Evolutionary conservation across 1,284 basidiomycete genomes (phyloP).

Genomic region (Ganoderma sinense): DNA sequence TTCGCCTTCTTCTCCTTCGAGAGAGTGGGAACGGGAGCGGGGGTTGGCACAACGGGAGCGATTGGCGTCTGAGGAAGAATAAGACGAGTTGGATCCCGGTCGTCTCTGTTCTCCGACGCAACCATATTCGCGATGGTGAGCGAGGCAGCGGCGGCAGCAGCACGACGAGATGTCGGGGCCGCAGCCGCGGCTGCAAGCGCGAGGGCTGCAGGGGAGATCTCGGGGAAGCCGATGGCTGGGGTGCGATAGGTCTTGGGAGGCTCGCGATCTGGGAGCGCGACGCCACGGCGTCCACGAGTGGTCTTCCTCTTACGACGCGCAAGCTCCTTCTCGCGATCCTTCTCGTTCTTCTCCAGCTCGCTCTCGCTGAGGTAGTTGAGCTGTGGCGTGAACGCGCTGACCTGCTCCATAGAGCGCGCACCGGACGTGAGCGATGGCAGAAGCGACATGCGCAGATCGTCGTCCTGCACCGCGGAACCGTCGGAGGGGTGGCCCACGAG

Average conservation of each 20-base stretch:
- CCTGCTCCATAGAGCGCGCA: constrained; percentile 78
- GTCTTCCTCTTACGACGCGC: constrained; percentile 87
- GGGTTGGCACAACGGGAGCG: constrained; percentile 43
- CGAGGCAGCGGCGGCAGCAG: constrained; percentile 86
- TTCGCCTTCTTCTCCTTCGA: constrained; percentile 74
- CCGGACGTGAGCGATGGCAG: constrained; percentile 80
- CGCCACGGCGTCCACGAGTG: constrained; percentile 88
- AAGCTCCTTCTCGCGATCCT: constrained; percentile 93
- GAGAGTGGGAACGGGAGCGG: neutral
- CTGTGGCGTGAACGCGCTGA: constrained; percentile 84
- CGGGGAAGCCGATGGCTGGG: constrained; percentile 84
- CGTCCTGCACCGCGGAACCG: constrained; percentile 84
- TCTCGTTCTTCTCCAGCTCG: constrained; percentile 90
- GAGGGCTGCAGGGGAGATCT: constrained; percentile 73
- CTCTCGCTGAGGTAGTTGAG: constrained; percentile 90
- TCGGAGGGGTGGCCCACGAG: constrained; percentile 90
- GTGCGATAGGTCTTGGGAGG: constrained; percentile 92
- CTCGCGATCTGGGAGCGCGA: constrained; percentile 92
- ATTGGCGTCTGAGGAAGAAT: constrained; percentile 60
- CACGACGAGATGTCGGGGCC: constrained; percentile 76
- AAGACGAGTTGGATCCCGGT: constrained; percentile 49
- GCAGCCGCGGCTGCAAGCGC: constrained; percentile 68
- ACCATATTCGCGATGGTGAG: constrained; percentile 86
- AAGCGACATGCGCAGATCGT: constrained; percentile 92
- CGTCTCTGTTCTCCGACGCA: constrained; percentile 69